A percentile compares a stretch with the other conserved stretches of the same genome.
Evolutionary conservation across 805 yeast genomes (phyloP).

Genomic region (Nakazawaea peltata): DNA sequence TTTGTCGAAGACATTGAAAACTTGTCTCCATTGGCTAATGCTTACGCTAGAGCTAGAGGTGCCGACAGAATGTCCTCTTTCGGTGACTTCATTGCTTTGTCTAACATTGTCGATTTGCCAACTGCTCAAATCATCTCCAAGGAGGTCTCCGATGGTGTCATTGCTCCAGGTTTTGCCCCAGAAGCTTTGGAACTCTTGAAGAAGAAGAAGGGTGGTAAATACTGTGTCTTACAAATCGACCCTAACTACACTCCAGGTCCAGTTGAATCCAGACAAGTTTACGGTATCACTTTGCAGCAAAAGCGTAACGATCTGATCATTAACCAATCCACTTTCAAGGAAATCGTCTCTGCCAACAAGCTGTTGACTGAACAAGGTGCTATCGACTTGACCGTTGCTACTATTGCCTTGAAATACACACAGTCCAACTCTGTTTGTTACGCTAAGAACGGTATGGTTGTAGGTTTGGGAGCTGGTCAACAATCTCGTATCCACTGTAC

Average conservation of each 20-base stretch:
- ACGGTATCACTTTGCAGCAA: slow-evolving; percentile 92
- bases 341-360: slow-evolving; percentile 83
- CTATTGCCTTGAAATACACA: slow-evolving; percentile 94
- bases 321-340: slow-evolving; percentile 83
- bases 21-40: slow-evolving; percentile 93
- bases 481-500: slow-evolving; percentile 99
- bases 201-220: slow-evolving; percentile 95
- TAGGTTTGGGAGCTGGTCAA: slow-evolving; percentile 99
- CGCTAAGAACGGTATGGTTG: slow-evolving; percentile 98
- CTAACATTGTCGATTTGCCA: slow-evolving; percentile 92
- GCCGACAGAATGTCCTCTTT: slow-evolving; percentile 99
- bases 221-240: slow-evolving; percentile 93
- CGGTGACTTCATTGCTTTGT: slow-evolving; percentile 96
- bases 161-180: slow-evolving; percentile 93
- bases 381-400: slow-evolving; percentile 92
- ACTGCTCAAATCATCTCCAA: slow-evolving; percentile 96
- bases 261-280: slow-evolving; percentile 88
- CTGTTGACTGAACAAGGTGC: slow-evolving; percentile 85
- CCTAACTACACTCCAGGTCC: slow-evolving; percentile 83
- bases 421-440: slow-evolving; percentile 98
- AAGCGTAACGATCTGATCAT: slow-evolving; percentile 97
- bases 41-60: slow-evolving; percentile 99
- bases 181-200: slow-evolving; percentile 85
- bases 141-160: slow-evolving; percentile 97
- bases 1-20: slow-evolving; percentile 93